These are phyloP conservation scores for Aureobasidium sp. DNA, from an alignment of 2,329 filamentous ascomycete species.

Conservation along the genomic window DNA sequence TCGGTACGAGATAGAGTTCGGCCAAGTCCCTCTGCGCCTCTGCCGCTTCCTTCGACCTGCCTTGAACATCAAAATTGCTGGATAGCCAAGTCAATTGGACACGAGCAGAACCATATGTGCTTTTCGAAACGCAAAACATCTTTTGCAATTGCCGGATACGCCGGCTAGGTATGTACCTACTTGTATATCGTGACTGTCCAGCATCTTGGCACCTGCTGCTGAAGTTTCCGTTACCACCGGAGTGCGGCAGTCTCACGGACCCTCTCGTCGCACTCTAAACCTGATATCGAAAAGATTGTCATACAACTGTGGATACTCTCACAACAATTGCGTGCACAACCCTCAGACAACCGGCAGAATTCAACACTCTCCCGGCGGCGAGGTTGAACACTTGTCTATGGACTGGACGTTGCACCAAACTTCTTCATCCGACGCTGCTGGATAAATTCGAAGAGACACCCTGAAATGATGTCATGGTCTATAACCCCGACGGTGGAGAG, in stretches of 20 bases:
- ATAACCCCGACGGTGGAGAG: background rate
- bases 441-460: background rate
- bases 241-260: conserved; percentile 4
- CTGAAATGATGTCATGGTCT: conserved; percentile 2
- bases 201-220: background rate
- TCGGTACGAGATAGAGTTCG: background rate
- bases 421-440: conserved; percentile 8
- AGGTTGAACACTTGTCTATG: background rate
- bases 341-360: background rate
- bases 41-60: background rate
- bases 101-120: background rate
- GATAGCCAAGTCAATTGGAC: background rate
- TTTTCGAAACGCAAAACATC: background rate
- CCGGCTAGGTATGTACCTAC: background rate
- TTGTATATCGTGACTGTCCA: background rate
- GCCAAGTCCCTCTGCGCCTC: background rate
- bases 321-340: background rate
- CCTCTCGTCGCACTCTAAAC: conserved; percentile 8
- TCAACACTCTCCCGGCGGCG: conserved; percentile 1
- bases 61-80: background rate
- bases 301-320: background rate
- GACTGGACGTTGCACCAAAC: background rate
- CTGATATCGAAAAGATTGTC: conserved; percentile 11
- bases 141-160: background rate
- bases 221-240: conserved; percentile 2